Percentiles rank a stretch among this genome's conserved stretches.
phyloP scores from a whole-genome alignment of 2,329 filamentous ascomycete species.

The Fusarium sterilihyphosum region DNA sequence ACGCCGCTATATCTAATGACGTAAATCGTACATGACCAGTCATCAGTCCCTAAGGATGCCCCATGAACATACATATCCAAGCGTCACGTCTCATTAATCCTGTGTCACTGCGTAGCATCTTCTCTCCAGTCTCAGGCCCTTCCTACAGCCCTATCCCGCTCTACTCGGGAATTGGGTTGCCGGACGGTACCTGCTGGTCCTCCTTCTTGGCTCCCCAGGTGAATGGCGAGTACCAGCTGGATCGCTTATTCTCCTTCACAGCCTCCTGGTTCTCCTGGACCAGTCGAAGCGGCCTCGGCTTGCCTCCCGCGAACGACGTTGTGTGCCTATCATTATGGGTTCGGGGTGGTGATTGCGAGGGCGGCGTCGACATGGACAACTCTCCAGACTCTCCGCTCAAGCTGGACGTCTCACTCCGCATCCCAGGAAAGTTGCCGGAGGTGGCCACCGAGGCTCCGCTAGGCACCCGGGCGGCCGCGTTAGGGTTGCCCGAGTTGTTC shows the following conservation, averaged over 20 bases:
- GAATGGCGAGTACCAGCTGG: conserved; percentile 73
- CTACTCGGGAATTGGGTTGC: conserved; percentile 50
- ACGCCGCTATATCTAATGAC: conserved; percentile 46
- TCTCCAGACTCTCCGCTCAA: conserved; percentile 74
- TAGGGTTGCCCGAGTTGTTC: conserved; percentile 61
- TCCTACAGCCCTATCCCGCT: conserved; percentile 4
- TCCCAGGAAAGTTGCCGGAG: conserved; percentile 76
- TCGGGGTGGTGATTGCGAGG: conserved; percentile 64
- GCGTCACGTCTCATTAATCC: conserved; percentile 35
- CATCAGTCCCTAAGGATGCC: conserved; percentile 39
- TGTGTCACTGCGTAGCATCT: conserved; percentile 10
- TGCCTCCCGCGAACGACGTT: conserved; percentile 68
- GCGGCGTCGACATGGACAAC: conserved; percentile 51
- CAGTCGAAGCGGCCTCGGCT: conserved; percentile 84
- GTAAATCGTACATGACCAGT: conserved; percentile 46
- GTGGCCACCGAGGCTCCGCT: conserved; percentile 57
- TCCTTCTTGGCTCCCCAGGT: conserved; percentile 61
- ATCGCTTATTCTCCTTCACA: conserved; percentile 65
- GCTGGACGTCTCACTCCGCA: conserved; percentile 72
- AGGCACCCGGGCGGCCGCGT: conserved; percentile 61
- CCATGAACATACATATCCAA: conserved; percentile 43
- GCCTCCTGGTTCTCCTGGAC: conserved; percentile 79
- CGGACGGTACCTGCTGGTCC: conserved; percentile 47
- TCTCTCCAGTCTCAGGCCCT: not conserved
- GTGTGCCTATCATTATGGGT: conserved; percentile 64